Evolutionary conservation across 2,329 filamentous ascomycete species (phyloP).

Genomic region (Tympanopsis confertula): DNA sequence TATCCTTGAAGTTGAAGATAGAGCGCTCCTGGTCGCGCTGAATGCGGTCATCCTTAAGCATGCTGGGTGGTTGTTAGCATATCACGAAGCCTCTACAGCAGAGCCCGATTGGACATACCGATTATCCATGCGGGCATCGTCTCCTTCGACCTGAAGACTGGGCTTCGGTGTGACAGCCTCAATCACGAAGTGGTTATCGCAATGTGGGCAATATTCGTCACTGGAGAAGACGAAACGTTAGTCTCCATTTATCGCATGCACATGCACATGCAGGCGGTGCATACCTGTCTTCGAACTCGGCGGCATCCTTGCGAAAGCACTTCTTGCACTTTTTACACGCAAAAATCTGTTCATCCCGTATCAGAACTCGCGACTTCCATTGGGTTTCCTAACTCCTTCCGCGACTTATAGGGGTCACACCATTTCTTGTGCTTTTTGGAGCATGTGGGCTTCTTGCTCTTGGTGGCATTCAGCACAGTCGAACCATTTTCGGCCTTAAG

Average conservation of each 20-base stretch:
- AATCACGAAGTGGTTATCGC: constrained; percentile 95
- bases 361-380: background rate
- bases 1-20: constrained; percentile 34
- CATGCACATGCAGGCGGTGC: too few relatives aligned
- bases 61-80: constrained; percentile 31
- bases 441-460: constrained; percentile 66
- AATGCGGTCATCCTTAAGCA: constrained; percentile 71
- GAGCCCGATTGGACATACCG: too few relatives aligned
- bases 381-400: background rate
- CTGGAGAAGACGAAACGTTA: constrained; percentile 23
- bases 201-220: constrained; percentile 98
- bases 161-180: constrained; percentile 79
- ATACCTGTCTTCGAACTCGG: constrained; percentile 74
- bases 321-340: constrained; percentile 99
- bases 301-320: constrained; percentile 86
- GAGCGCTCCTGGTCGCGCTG: constrained; percentile 49
- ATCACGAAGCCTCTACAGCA: too few relatives aligned
- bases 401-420: background rate
- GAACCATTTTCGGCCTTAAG: constrained; percentile 75
- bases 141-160: constrained; percentile 76
- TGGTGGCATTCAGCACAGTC: constrained; percentile 92
- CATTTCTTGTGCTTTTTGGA: constrained; percentile 72
- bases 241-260: background rate
- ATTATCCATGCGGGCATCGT: constrained; percentile 74
- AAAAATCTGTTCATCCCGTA: constrained; percentile 46